Percentiles rank a stretch among this genome's conserved stretches.
Evolutionary conservation across 495 filamentous ascomycete species (phyloP).

Genomic region (Penicillium antarcticum): DNA sequence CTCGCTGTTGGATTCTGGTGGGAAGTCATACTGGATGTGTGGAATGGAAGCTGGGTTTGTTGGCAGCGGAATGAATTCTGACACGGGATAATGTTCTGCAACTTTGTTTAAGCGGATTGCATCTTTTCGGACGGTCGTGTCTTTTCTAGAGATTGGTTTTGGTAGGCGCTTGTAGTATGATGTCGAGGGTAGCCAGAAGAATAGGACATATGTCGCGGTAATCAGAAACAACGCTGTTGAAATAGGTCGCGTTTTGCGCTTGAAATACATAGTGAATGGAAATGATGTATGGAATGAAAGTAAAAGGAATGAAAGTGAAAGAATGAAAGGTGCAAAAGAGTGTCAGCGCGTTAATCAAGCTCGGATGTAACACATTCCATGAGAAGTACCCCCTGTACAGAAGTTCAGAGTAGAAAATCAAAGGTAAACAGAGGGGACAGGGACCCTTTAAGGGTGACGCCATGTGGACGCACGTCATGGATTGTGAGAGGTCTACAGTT

Average conservation of each 20-base stretch:
- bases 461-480: conserved; percentile 14
- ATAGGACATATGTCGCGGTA: conserved; percentile 18
- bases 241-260: conserved; percentile 22
- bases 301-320: conserved; percentile 3
- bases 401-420: not conserved
- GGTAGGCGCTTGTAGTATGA: conserved; percentile 3
- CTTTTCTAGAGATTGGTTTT: conserved; percentile 12
- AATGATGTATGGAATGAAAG: conserved; percentile 20
- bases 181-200: conserved; percentile 29
- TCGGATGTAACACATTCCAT: not conserved
- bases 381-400: too few relatives aligned
- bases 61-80: conserved; percentile 46
- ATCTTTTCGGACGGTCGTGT: conserved; percentile 4
- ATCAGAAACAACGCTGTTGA: conserved; percentile 13
- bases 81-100: conserved; percentile 47
- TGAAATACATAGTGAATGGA: conserved; percentile 29
- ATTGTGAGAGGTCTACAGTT: not conserved
- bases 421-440: not conserved
- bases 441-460: not conserved
- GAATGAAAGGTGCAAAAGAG: conserved; percentile 7
- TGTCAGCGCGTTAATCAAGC: not conserved
- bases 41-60: conserved; percentile 43
- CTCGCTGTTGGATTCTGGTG: conserved; percentile 34
- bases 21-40: conserved; percentile 52
- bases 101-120: conserved; percentile 43